Base-by-base conservation (phyloP, 345 rosid genomes). In the Populus deltoides region DNA sequence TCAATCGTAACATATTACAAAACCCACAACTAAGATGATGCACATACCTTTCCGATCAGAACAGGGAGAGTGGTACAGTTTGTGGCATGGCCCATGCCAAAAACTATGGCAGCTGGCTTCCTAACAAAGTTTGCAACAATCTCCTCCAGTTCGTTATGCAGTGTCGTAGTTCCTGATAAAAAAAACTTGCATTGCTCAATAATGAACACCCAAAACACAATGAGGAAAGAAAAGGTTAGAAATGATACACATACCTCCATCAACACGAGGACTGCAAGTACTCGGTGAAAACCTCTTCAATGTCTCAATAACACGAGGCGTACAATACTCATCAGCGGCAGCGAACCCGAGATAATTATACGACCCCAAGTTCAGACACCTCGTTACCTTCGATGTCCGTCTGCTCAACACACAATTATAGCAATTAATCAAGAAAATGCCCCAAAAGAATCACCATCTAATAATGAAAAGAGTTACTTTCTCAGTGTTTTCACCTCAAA, bases 291-390 rank as follows among this genome's bases (percentile, higher is more conserved):
- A 96, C 77, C 80, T 88, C 83, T 87, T 91, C 77, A 96, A 81
- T 17, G 93, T 77, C 79, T 92, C 91, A 22, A 96, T 96, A 15
- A 78, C 99, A 75, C 97, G 93, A 35, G 97, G 98, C 0, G 97
- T 96, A 80, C 98, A 96, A 81, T 96, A 96, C 77, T 96, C 99
- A 89, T 96, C 99, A 7, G 90, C 86, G 16, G 98, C 94, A 66
- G 97, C 97, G 83, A 96, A 96, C 11, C 99, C 99, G 77, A 96
- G 97, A 84, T 96, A 96, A 74, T 96, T 96, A 88, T 96, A 96
- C 6, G 98, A 93, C 6, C 98, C 99, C 90, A 96, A 81, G 83
- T 96, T 96, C 65, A 96, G 96, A 75, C 99, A 96, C 78, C 84
- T 90, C 51, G n/a, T 90, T 62, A 80, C 68, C 25, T 95, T 92